Percentiles rank a stretch among this genome's conserved stretches.
phyloP scores from a whole-genome alignment of 2,329 filamentous ascomycete species.

The Colletotrichum sp. region DNA sequence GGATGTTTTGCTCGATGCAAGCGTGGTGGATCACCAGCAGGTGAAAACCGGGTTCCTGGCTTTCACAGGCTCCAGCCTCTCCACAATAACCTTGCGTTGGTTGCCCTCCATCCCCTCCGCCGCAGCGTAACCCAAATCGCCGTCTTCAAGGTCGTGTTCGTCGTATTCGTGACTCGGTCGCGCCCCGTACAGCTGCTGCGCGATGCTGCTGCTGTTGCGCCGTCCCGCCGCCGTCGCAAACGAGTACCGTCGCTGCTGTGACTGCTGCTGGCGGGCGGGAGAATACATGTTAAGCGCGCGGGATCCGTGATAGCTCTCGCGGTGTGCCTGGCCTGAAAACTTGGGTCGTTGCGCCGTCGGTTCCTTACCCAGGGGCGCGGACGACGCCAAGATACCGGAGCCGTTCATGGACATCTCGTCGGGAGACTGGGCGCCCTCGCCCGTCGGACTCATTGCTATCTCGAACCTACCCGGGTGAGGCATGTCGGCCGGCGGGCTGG shows the following conservation, averaged over 20 bases:
- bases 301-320: conserved; percentile 40
- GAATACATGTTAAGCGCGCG: conserved; percentile 49
- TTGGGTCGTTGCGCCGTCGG: conserved; percentile 1
- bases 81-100: conserved; percentile 93
- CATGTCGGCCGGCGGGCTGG: conserved; percentile 66
- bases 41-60: conserved; percentile 95
- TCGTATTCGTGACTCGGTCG: conserved; percentile 29
- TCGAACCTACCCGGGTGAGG: conserved; percentile 80
- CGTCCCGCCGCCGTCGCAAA: conserved; percentile 54
- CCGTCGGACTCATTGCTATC: conserved; percentile 55
- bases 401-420: conserved; percentile 31
- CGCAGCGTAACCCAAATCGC: conserved; percentile 92
- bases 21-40: conserved; percentile 72
- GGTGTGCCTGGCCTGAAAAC: conserved; percentile 9
- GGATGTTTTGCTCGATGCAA: conserved; percentile 5
- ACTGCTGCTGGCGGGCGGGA: conserved; percentile 45
- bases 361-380: conserved; percentile 8
- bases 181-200: conserved; percentile 54
- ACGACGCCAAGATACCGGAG: conserved; percentile 7
- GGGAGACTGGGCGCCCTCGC: conserved; percentile 43
- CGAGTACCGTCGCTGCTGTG: conserved; percentile 55
- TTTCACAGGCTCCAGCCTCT: conserved; percentile 94
- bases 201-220: conserved; percentile 54
- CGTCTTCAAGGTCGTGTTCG: conserved; percentile 81
- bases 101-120: conserved; percentile 94